phyloP scores from a whole-genome alignment of 805 yeast genomes.

The Clavispora asparagi region DNA sequence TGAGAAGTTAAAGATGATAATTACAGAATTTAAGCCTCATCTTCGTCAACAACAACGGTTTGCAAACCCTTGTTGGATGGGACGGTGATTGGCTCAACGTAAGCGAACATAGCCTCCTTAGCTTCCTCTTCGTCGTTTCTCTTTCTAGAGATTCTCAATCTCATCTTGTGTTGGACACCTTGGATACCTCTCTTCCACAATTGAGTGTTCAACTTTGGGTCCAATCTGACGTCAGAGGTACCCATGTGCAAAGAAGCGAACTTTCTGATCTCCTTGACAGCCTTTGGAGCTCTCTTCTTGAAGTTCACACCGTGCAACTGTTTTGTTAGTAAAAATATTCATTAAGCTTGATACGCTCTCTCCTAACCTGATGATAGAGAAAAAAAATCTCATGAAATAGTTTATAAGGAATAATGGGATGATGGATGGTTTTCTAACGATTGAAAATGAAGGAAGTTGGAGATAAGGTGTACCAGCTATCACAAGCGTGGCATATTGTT shows the following conservation, averaged over 20 bases:
- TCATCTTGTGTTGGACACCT: conserved; percentile 97
- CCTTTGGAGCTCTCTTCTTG: conserved; percentile 99
- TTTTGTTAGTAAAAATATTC: conserved; percentile 36
- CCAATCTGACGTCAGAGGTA: conserved; percentile 97
- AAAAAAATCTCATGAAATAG: background rate
- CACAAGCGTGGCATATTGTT: background rate
- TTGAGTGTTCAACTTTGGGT: conserved; percentile 97
- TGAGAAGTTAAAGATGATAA: conserved; percentile 9
- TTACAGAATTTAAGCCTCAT: conserved; percentile 42
- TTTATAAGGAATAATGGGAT: background rate
- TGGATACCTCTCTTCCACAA: conserved; percentile 99
- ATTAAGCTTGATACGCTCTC: background rate
- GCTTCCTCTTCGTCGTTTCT: conserved; percentile 99
- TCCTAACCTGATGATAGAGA: background rate
- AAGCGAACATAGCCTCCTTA: conserved; percentile 94
- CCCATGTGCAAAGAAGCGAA: conserved; percentile 99
- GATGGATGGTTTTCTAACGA: no score
- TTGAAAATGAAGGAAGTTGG: no score
- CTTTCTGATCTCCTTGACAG: conserved; percentile 98
- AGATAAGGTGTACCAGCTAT: background rate
- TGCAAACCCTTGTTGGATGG: conserved; percentile 95
- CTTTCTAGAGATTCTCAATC: conserved; percentile 98
- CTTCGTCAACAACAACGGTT: conserved; percentile 93
- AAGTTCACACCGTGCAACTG: conserved; percentile 96
- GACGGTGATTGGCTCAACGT: conserved; percentile 95